These are phyloP conservation scores for Eurotiales sp. DNA, from an alignment of 2,329 filamentous ascomycete genomes.

Conservation along the genomic window DNA sequence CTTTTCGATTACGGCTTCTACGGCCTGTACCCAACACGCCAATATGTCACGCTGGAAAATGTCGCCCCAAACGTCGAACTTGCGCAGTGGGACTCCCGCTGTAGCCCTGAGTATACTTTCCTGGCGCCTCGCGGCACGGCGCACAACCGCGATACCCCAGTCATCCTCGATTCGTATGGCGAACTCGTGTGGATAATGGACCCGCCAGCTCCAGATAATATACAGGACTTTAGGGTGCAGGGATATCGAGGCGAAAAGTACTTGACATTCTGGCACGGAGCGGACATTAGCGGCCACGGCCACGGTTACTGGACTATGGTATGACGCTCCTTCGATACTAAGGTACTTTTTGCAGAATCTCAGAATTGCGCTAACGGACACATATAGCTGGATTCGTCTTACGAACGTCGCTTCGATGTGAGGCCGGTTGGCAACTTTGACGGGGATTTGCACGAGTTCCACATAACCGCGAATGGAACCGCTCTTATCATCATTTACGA, in stretches of 20 bases:
- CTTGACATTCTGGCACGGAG: conserved; percentile 1
- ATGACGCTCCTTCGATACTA: conserved; percentile 22
- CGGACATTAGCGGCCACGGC: background rate
- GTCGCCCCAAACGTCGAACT: background rate
- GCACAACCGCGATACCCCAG: background rate
- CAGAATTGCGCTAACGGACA: too few relatives aligned
- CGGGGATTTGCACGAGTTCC: conserved; percentile 45
- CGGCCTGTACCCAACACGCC: background rate
- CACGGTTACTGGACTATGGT: background rate
- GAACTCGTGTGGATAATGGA: background rate
- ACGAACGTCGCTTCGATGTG: background rate
- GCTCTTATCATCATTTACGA: conserved; percentile 42
- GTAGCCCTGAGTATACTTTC: background rate
- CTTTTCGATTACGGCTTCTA: background rate
- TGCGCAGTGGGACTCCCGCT: background rate
- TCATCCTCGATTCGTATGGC: background rate
- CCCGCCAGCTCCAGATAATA: background rate
- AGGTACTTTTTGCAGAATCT: background rate
- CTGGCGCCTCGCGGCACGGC: background rate
- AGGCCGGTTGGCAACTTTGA: background rate
- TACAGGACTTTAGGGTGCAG: background rate
- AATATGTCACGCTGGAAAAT: background rate
- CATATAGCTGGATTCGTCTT: conserved; percentile 3
- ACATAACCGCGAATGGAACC: conserved; percentile 40
- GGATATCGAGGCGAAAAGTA: conserved; percentile 1